These are phyloP conservation scores for Auricularia cornea DNA, from an alignment of 768 basidiomycete genomes.

Conservation along the genomic window DNA sequence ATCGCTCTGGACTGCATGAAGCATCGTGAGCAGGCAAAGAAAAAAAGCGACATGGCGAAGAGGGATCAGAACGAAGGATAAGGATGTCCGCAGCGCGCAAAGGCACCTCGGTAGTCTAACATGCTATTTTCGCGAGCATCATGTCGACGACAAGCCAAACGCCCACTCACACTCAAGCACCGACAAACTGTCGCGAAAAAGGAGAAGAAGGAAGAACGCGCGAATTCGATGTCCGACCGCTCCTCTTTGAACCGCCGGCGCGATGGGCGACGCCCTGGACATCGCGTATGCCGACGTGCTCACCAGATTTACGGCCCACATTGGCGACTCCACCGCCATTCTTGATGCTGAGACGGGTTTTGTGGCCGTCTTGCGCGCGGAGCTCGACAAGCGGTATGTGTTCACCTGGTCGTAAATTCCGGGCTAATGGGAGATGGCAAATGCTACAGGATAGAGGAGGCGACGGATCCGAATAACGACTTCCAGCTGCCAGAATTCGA, in stretches of 20 bases:
- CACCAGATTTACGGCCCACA: neutral
- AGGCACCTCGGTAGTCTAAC: neutral
- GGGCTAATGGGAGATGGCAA: too few species aligned
- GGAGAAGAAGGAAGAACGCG: too few species aligned
- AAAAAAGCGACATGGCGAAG: neutral
- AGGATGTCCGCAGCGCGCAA: neutral
- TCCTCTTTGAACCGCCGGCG: too few species aligned
- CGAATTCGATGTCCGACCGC: too few species aligned
- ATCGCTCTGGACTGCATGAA: neutral
- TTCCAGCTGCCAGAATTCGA: constrained; percentile 30
- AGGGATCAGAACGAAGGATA: neutral
- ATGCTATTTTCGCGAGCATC: neutral
- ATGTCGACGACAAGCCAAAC: neutral
- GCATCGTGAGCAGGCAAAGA: neutral
- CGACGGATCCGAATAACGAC: neutral
- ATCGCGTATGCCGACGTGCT: neutral
- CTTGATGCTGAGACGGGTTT: neutral
- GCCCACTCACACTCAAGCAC: too few species aligned
- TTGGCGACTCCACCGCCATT: neutral
- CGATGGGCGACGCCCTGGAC: neutral
- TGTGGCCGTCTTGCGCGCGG: too few species aligned
- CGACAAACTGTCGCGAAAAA: too few species aligned
- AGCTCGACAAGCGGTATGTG: neutral
- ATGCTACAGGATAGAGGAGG: neutral
- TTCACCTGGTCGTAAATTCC: too few species aligned